Percentiles rank a stretch among this genome's conserved stretches.
Conservation (phyloP, 176 grass and related monocot genomes). For the Zoysia pacifica region DNA sequence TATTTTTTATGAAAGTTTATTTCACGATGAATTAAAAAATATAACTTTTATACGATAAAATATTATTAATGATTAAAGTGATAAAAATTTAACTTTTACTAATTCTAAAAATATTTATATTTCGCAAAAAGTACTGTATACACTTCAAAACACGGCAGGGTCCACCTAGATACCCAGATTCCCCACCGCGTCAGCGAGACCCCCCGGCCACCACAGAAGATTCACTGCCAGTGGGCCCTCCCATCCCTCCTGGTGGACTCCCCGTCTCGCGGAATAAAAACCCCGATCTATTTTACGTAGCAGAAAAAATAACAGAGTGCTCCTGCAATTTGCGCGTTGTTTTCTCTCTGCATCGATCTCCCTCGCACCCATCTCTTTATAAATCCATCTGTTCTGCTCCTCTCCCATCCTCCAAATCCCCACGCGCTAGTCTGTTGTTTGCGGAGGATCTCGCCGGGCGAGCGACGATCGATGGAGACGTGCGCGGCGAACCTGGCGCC, state of each 20-base stretch:
- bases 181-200: neutral
- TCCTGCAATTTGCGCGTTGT: neutral
- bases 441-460: neutral
- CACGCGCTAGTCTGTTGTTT: neutral
- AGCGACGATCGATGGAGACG: constrained; percentile 56
- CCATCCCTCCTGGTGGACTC: neutral
- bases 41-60: too few relatives aligned
- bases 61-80: too few relatives aligned
- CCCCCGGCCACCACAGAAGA: constrained; percentile 28
- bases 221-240: constrained; percentile 30
- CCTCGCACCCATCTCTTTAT: constrained; percentile 2
- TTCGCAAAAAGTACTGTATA: too few relatives aligned
- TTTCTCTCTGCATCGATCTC: neutral
- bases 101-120: too few relatives aligned
- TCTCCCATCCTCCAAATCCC: constrained; percentile 11
- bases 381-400: constrained; percentile 31
- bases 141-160: neutral
- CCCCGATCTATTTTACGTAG: neutral
- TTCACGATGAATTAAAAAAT: too few relatives aligned
- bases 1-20: too few relatives aligned
- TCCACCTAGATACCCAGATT: neutral
- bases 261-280: neutral
- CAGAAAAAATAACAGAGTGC: neutral
- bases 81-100: too few relatives aligned
- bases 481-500: constrained; percentile 64